Conservation (phyloP, 2,329 filamentous ascomycete genomes). For the Apiospora phragmitis region DNA sequence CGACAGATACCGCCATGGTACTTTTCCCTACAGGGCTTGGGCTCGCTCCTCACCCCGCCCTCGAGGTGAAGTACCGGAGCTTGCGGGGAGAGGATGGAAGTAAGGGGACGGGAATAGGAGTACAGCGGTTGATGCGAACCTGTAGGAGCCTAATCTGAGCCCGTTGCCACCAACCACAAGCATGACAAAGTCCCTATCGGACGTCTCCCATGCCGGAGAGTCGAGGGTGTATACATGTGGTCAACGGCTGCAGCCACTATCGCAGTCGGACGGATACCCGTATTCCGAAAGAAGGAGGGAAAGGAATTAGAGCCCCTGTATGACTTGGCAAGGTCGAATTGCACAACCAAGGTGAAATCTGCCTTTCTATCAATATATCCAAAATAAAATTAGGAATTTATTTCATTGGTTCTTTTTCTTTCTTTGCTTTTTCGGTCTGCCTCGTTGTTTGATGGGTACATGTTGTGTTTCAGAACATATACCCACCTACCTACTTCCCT, state of each 20-base stretch:
- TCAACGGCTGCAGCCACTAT: not conserved
- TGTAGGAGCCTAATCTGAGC: not conserved
- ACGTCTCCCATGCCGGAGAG: not conserved
- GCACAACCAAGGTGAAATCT: not conserved
- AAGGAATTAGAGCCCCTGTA: not conserved
- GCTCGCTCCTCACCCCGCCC: not conserved
- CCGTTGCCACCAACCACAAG: not conserved
- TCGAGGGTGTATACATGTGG: not conserved
- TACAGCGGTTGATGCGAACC: not conserved
- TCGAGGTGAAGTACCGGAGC: not conserved
- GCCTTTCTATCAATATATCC: not conserved
- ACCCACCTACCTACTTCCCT: not conserved
- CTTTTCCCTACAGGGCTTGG: not conserved
- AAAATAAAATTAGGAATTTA: not conserved
- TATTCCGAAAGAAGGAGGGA: not conserved
- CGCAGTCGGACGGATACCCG: not conserved
- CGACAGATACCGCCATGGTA: not conserved
- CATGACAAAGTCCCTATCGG: not conserved
- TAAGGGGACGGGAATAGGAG: not conserved
- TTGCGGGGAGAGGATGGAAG: not conserved
- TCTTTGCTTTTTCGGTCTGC: not conserved
- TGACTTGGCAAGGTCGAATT: not conserved
- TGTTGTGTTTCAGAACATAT: not conserved
- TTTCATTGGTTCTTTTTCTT: not conserved
- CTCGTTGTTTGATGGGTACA: conserved; percentile 3